These are phyloP conservation scores for Lyophyllum atratum DNA, from an alignment of 768 basidiomycete species.

Conservation along the genomic window DNA sequence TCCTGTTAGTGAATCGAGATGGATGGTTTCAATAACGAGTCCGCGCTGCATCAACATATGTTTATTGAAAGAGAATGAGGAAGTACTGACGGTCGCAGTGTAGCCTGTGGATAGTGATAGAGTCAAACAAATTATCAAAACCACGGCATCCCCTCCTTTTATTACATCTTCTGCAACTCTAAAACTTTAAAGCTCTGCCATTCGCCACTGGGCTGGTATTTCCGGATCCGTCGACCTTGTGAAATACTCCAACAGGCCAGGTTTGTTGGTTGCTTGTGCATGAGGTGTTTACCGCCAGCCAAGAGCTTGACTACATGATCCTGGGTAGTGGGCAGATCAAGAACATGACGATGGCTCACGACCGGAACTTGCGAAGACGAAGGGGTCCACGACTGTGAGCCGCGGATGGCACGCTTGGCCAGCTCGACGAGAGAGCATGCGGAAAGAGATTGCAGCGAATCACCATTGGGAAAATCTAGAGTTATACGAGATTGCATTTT, in stretches of 20 bases:
- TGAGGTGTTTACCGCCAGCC: background rate
- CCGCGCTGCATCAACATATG: background rate
- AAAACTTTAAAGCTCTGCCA: background rate
- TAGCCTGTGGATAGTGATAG: background rate
- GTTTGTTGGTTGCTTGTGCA: background rate
- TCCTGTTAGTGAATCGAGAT: background rate
- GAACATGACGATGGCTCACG: background rate
- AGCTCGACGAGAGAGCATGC: background rate
- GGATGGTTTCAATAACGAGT: slow-evolving; percentile 1
- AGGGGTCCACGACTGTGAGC: slow-evolving; percentile 3
- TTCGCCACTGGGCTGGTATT: background rate
- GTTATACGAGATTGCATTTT: slow-evolving; percentile 1
- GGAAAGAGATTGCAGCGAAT: slow-evolving; percentile 2
- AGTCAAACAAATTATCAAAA: slow-evolving; percentile 1
- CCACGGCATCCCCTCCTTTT: background rate
- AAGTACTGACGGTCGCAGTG: background rate
- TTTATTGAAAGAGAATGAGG: background rate
- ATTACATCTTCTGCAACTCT: slow-evolving; percentile 2
- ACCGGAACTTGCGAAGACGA: background rate
- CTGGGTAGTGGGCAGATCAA: background rate
- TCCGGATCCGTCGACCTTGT: background rate
- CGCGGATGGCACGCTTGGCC: slow-evolving; percentile 2
- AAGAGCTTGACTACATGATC: background rate
- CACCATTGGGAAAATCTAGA: background rate
- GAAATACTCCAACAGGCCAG: background rate